phyloP scores from a whole-genome alignment of 179 eudicot species.

The Heliamphora pulchella region DNA sequence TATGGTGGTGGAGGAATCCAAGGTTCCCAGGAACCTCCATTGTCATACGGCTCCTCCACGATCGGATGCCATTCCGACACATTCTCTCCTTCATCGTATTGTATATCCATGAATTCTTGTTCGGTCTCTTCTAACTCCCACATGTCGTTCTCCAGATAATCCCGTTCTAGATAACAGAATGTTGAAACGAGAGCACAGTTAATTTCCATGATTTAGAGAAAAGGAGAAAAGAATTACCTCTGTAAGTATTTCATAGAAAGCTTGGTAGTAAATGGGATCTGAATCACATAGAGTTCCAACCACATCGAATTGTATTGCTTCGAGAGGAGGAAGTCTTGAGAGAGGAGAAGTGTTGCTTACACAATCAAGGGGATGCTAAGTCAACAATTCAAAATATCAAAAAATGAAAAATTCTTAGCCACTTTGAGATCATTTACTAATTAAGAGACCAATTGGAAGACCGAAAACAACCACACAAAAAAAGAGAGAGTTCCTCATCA shows the following conservation, averaged over 20 bases:
- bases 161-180: neutral
- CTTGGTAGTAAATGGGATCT: constrained; percentile 69
- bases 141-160: too few relatives aligned
- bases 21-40: too few relatives aligned
- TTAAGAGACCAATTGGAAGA: neutral
- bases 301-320: constrained; percentile 75
- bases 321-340: constrained; percentile 62
- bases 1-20: too few relatives aligned
- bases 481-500: neutral
- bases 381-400: neutral
- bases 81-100: too few relatives aligned
- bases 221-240: constrained; percentile 38
- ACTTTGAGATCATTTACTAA: neutral
- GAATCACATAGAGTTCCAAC: constrained; percentile 93
- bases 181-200: neutral
- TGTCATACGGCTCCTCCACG: too few relatives aligned
- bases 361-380: constrained; percentile 14
- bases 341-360: constrained; percentile 41
- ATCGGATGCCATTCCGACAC: too few relatives aligned
- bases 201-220: neutral
- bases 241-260: constrained; percentile 74
- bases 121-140: too few relatives aligned
- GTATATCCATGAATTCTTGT: too few relatives aligned
- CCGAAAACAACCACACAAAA: neutral
- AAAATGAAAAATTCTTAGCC: neutral